Percentiles rank a stretch among this genome's conserved stretches.
Evolutionary conservation across 2,329 filamentous ascomycete genomes (phyloP).

Genomic region (Alternaria ethzedia): DNA sequence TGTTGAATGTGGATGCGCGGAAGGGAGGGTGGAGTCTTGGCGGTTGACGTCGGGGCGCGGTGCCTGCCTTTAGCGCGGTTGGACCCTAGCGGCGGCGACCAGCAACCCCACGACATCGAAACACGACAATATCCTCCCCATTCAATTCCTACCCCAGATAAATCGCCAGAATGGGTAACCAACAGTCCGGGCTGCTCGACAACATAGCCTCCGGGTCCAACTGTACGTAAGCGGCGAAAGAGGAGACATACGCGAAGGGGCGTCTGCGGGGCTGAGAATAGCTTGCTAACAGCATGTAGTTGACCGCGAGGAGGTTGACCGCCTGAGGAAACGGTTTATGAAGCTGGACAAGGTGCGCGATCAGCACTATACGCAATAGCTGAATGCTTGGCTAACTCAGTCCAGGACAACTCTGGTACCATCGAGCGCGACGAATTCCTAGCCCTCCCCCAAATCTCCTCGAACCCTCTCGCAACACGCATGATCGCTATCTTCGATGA

Average conservation of each 20-base stretch:
- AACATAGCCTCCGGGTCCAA: conserved; percentile 96
- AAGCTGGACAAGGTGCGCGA: conserved; percentile 89
- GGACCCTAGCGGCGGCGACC: conserved; percentile 22
- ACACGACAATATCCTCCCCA: conserved; percentile 20
- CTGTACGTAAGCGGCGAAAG: conserved; percentile 65
- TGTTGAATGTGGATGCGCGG: conserved; percentile 6
- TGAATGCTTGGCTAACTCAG: background rate
- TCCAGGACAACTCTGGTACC: conserved; percentile 92
- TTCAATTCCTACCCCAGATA: conserved; percentile 16
- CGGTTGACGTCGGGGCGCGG: conserved; percentile 28
- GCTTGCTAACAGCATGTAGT: conserved; percentile 62
- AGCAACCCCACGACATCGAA: conserved; percentile 28
- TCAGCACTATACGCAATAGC: background rate
- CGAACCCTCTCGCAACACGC: conserved; percentile 94
- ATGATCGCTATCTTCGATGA: conserved; percentile 99
- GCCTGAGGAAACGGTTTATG: conserved; percentile 97
- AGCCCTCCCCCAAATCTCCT: conserved; percentile 94
- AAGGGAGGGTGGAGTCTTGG: conserved; percentile 30
- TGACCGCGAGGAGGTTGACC: conserved; percentile 95
- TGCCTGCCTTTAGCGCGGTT: conserved; percentile 20
- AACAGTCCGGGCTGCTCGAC: conserved; percentile 77
- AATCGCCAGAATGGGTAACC: conserved; percentile 57
- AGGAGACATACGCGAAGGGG: conserved; percentile 25
- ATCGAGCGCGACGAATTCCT: conserved; percentile 99
- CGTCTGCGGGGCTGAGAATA: conserved; percentile 37